These are phyloP conservation scores for Cymbopogon flexuosus DNA, from an alignment of 202 grass and related monocot genomes.

Conservation along the genomic window DNA sequence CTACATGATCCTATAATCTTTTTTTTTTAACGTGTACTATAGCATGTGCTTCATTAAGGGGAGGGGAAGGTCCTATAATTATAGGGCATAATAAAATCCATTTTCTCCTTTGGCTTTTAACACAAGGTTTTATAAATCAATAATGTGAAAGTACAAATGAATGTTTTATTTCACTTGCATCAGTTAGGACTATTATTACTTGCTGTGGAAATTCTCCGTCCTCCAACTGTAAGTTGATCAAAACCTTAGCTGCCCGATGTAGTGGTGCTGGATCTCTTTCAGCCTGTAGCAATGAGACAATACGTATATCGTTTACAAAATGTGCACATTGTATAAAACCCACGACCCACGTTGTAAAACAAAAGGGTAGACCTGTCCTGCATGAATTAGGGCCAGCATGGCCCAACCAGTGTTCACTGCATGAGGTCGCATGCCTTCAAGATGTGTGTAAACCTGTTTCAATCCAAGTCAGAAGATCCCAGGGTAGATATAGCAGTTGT, in stretches of 20 bases:
- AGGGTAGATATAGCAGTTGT: background rate
- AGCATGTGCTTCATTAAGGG: too few relatives aligned
- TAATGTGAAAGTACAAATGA: background rate
- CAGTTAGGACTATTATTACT: constrained; percentile 37
- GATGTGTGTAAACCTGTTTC: constrained; percentile 69
- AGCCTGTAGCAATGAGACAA: constrained; percentile 29
- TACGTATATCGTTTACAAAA: background rate
- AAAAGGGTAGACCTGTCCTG: constrained; percentile 50
- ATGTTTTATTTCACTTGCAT: background rate
- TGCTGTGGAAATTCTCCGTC: constrained; percentile 93
- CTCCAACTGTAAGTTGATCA: constrained; percentile 72
- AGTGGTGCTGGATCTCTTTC: constrained; percentile 67
- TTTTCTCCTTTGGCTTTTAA: too few relatives aligned
- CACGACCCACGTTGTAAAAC: background rate
- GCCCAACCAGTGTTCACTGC: constrained; percentile 75
- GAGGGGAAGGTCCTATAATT: too few relatives aligned
- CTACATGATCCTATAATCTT: too few relatives aligned
- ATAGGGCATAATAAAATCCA: too few relatives aligned
- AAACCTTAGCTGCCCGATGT: constrained; percentile 66
- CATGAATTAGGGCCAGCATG: constrained; percentile 59
- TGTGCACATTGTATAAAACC: background rate
- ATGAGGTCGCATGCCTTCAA: constrained; percentile 48
- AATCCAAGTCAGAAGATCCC: background rate
- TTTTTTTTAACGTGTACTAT: too few relatives aligned
- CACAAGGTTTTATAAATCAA: background rate